Evolutionary conservation across 305 asterid species (phyloP), one percentile per base, ranked within the genome.

Genomic region (Fraxinus velutina): DNA sequence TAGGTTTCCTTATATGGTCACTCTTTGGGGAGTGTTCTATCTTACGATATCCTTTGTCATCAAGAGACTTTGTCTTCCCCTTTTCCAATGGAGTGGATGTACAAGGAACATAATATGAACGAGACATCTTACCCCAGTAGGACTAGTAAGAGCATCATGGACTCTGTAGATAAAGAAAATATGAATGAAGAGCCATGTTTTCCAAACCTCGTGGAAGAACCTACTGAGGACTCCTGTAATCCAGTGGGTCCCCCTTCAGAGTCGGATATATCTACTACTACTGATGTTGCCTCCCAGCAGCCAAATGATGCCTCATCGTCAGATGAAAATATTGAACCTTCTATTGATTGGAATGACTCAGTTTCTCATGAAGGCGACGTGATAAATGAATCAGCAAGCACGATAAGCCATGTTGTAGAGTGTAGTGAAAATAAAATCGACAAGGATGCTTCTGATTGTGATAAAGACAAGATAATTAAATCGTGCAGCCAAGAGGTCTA

Each of bases 1-100:
- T 19, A 96, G 99, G 93, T 96, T 87, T 96, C 99, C 44, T 62
- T 96, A 77, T 96, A 94, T 80, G 99, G 95, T 39, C 99, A 96
- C 91, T 96, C 99, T 78, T 87, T 96, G 83, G 99, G 99, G 87
- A 96, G 99, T 83, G 98, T 96, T 82, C 90, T 96, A 83, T 92
- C 98, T 30, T 96, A 93, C 76, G 98, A 96, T 85, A 96, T 96
- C 88, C 95, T 96, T 80, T 96, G 99, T 86, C 99, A 96, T 87
- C 99, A 96, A 94, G 92, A 87, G 82, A 88, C 66, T 73, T 85
- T 94, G 76, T 83, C 81, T 77, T 93, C 98, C 44, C 92, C 98
- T 57, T 93, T 92, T 84, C 98, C 97, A n/a, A 91, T 93, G 97
- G 98, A 93, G 85, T 88, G 90, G 91, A 83, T 94, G 97, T 93